Percentiles rank a stretch among this genome's conserved stretches.
Evolutionary conservation across 1,139 yeast species (phyloP).

Genomic region (Pichia inconspicua): DNA sequence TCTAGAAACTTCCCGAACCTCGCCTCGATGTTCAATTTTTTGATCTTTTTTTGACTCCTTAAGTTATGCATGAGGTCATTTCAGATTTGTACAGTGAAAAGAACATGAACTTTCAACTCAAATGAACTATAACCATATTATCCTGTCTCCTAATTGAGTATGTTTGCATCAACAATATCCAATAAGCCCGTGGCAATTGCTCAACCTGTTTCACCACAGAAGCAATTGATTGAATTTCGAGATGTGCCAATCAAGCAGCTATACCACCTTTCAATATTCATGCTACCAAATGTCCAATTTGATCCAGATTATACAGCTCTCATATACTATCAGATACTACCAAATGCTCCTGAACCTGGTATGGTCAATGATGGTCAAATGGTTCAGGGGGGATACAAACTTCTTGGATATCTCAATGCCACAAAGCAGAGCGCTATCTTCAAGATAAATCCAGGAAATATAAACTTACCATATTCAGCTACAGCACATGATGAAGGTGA

Average conservation of each 20-base stretch:
- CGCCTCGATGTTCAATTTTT: background rate
- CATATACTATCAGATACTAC: slow-evolving; percentile 67
- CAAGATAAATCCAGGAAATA: slow-evolving; percentile 43
- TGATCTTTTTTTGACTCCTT: too few relatives aligned
- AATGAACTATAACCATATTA: too few relatives aligned
- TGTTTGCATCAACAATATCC: slow-evolving; percentile 29
- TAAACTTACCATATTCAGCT: slow-evolving; percentile 16
- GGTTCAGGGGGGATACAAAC: slow-evolving; percentile 50
- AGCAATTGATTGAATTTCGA: slow-evolving; percentile 25
- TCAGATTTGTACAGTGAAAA: too few relatives aligned
- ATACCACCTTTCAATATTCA: slow-evolving; percentile 27
- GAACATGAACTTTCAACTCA: too few relatives aligned
- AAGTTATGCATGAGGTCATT: too few relatives aligned
- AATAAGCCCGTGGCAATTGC: slow-evolving; percentile 28
- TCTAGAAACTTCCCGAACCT: background rate
- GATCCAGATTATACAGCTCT: slow-evolving; percentile 73
- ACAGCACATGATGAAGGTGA: slow-evolving; percentile 23
- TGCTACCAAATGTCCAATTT: slow-evolving; percentile 37
- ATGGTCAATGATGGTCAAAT: slow-evolving; percentile 7
- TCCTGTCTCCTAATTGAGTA: slow-evolving; percentile 3
- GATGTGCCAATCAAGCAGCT: slow-evolving; percentile 21
- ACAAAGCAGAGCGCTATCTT: slow-evolving; percentile 88
- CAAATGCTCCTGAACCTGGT: slow-evolving; percentile 31
- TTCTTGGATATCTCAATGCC: slow-evolving; percentile 69
- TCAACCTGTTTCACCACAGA: slow-evolving; percentile 24